Percentiles rank a stretch among this genome's conserved stretches.
These are phyloP conservation scores for Stephania yunnanensis DNA, from an alignment of 164 flowering plant genomes.

Conservation along the genomic window DNA sequence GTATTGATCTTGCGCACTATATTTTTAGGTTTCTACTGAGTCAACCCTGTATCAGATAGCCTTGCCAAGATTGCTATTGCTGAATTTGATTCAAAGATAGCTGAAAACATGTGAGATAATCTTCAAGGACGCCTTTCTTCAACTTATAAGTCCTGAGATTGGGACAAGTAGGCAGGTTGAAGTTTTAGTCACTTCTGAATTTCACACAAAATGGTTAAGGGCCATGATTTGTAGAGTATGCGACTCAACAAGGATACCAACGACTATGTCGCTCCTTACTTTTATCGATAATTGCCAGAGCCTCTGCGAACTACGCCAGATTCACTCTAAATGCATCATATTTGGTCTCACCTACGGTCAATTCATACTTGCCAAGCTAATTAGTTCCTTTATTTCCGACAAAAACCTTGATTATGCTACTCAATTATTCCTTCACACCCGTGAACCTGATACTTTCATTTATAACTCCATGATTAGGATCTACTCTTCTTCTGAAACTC, in stretches of 20 bases:
- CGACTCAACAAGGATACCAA: too few species aligned
- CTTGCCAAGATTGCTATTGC: too few species aligned
- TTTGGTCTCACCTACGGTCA: slow-evolving; percentile 6
- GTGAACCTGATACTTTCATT: slow-evolving; percentile 8
- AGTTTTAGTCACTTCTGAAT: not conserved
- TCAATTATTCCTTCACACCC: not conserved
- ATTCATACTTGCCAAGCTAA: slow-evolving; percentile 10
- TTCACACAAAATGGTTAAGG: too few species aligned
- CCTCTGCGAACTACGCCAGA: slow-evolving; percentile 12
- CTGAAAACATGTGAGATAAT: not conserved
- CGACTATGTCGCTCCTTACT: slow-evolving; percentile 5
- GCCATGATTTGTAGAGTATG: too few species aligned
- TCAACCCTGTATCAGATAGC: not conserved
- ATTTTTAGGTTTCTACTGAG: not conserved
- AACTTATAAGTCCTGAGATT: not conserved
- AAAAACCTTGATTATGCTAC: slow-evolving; percentile 6
- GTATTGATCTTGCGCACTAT: too few species aligned
- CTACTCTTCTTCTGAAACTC: slow-evolving; percentile 11
- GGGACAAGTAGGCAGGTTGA: not conserved
- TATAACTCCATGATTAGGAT: slow-evolving; percentile 11
- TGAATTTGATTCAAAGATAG: not conserved
- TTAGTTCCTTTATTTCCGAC: not conserved
- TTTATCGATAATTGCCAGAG: slow-evolving; percentile 11
- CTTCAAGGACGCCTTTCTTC: not conserved
- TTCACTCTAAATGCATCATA: slow-evolving; percentile 15